Percentiles rank a stretch among this genome's conserved stretches.
Conservation (phyloP, 495 filamentous ascomycete species). For the Podospora pseudopauciseta region DNA sequence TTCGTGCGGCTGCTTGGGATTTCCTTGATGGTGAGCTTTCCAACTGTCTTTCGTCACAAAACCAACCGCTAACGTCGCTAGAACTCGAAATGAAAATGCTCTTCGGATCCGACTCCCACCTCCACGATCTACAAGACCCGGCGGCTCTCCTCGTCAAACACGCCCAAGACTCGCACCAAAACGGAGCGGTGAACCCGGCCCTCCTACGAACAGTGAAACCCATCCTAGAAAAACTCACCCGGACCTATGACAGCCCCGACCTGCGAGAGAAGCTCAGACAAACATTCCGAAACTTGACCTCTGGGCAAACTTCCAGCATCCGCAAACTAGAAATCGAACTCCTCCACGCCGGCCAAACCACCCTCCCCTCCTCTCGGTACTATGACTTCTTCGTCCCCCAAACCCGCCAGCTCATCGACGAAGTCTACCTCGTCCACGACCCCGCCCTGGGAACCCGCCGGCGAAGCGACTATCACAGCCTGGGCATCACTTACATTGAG, state of each 20-base stretch:
- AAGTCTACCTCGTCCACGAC: constrained; percentile 37
- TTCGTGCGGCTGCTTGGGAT: constrained; percentile 38
- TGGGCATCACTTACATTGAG: constrained; percentile 38
- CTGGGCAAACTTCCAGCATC: constrained; percentile 33
- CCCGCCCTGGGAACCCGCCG: constrained; percentile 27
- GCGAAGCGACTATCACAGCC: constrained; percentile 37
- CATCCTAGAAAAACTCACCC: constrained; percentile 26
- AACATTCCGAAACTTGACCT: constrained; percentile 29
- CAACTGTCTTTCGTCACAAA: neutral
- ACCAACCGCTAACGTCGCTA: constrained; percentile 12
- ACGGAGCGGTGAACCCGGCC: constrained; percentile 19
- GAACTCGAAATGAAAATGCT: constrained; percentile 44
- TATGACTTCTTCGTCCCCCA: constrained; percentile 34
- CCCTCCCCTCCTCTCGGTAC: constrained; percentile 28
- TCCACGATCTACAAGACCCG: constrained; percentile 32
- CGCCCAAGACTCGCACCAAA: constrained; percentile 18
- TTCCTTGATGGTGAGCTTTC: constrained; percentile 46
- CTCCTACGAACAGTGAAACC: constrained; percentile 30
- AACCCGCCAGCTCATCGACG: constrained; percentile 36
- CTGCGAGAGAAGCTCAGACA: constrained; percentile 27
- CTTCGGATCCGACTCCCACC: constrained; percentile 22
- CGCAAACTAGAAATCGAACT: constrained; percentile 45
- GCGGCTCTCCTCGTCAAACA: constrained; percentile 37
- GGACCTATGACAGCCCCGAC: constrained; percentile 22
- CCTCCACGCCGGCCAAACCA: constrained; percentile 41